phyloP scores from a whole-genome alignment of 2,329 filamentous ascomycete species.

The Xylaria sp. region DNA sequence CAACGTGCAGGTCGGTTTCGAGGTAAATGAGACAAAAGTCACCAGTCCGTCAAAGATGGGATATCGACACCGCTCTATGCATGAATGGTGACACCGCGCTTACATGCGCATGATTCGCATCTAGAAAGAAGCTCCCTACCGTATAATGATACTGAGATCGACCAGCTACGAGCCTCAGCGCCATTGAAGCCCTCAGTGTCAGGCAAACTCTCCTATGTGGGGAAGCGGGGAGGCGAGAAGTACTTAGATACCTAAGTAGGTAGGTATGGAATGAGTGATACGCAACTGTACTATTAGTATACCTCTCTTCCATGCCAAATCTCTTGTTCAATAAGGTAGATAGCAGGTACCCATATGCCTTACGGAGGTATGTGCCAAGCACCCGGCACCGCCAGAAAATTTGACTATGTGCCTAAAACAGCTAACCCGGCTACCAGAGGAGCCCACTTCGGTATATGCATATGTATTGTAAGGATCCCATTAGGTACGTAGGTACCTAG shows the following conservation, averaged over 20 bases:
- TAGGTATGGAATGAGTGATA: background rate
- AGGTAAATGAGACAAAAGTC: background rate
- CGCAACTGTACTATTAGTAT: too few species aligned
- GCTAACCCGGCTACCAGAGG: too few species aligned
- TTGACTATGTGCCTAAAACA: too few species aligned
- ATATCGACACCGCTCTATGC: background rate
- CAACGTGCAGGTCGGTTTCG: background rate
- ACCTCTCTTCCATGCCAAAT: background rate
- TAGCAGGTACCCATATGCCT: background rate
- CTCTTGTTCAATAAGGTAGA: background rate
- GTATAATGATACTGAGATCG: background rate
- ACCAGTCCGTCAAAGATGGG: background rate
- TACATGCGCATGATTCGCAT: background rate
- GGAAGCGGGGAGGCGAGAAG: slow-evolving; percentile 1
- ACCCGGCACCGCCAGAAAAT: background rate
- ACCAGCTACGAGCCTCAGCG: background rate
- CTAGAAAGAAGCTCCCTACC: background rate
- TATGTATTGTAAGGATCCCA: too few species aligned
- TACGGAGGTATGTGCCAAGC: background rate
- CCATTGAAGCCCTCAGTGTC: background rate
- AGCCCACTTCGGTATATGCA: too few species aligned
- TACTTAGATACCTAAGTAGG: too few species aligned
- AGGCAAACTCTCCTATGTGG: too few species aligned
- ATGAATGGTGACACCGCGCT: background rate
- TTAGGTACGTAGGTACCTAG: too few species aligned